A percentile compares a stretch with the other conserved stretches of the same genome.
Evolutionary conservation across 2,329 filamentous ascomycete genomes (phyloP).

Genomic region (Diplodia intermedia): DNA sequence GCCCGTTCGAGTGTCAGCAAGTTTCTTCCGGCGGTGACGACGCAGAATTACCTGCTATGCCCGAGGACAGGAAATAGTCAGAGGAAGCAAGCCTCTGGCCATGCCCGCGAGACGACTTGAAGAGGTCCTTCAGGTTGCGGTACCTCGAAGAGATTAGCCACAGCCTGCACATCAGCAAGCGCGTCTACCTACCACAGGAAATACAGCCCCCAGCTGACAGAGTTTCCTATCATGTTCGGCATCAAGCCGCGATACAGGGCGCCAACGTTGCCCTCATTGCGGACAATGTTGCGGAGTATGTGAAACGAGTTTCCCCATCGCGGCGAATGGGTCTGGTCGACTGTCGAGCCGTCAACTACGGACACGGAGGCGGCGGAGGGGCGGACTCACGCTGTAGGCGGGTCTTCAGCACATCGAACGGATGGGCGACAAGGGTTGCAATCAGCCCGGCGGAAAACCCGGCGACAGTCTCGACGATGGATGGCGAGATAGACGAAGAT

Average conservation of each 20-base stretch:
- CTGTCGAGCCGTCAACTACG: constrained; percentile 25
- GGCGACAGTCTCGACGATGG: constrained; percentile 83
- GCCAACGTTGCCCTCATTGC: constrained; percentile 63
- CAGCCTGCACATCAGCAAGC: not conserved
- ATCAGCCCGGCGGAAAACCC: constrained; percentile 88
- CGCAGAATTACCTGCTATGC: constrained; percentile 57
- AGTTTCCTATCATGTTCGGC: constrained; percentile 91
- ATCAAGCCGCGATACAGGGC: constrained; percentile 89
- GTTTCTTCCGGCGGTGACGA: not conserved
- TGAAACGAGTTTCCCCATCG: constrained; percentile 59
- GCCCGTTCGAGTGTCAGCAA: constrained; percentile 56
- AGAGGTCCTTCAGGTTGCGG: constrained; percentile 63
- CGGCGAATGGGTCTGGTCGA: constrained; percentile 35
- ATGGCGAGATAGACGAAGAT: constrained; percentile 61
- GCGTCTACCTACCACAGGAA: constrained; percentile 67
- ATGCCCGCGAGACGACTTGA: constrained; percentile 52
- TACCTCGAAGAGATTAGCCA: constrained; percentile 51
- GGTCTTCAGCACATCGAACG: constrained; percentile 95
- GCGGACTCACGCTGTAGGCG: constrained; percentile 79
- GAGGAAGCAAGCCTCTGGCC: constrained; percentile 60
- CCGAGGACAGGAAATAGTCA: constrained; percentile 84
- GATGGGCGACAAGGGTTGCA: constrained; percentile 86
- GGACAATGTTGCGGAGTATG: constrained; percentile 59
- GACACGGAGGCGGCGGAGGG: not conserved
- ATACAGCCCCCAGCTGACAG: constrained; percentile 88